Evolutionary conservation across 176 grass and related monocot genomes (phyloP).

Genomic region (Triticum monococcum): DNA sequence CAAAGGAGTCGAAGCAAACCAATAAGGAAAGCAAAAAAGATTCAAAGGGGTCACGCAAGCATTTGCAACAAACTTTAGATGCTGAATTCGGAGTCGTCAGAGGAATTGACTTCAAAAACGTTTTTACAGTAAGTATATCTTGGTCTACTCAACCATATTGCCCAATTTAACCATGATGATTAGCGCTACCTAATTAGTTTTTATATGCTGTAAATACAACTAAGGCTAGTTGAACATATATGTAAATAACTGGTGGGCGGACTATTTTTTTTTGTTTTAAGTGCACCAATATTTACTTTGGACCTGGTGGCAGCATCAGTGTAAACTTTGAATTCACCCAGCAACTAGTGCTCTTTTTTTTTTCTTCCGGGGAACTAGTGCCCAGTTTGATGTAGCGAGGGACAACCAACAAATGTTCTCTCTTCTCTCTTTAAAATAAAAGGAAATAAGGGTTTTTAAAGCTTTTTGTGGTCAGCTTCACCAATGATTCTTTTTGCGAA

Average conservation of each 20-base stretch:
- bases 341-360: background rate
- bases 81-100: constrained; percentile 88
- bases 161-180: background rate
- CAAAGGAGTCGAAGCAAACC: constrained; percentile 55
- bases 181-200: background rate
- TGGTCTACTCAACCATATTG: constrained; percentile 19
- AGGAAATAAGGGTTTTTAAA: background rate
- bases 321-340: background rate
- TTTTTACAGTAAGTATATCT: constrained; percentile 73
- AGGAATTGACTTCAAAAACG: constrained; percentile 98
- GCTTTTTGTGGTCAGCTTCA: background rate
- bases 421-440: constrained; percentile 17
- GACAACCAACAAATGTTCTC: background rate
- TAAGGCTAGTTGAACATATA: background rate
- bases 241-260: background rate
- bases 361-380: background rate
- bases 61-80: constrained; percentile 70
- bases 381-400: background rate
- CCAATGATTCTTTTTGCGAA: background rate
- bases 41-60: constrained; percentile 55
- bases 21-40: constrained; percentile 50
- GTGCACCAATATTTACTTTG: background rate
- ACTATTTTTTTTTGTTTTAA: background rate
- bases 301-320: background rate
- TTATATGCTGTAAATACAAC: background rate